Base-by-base conservation (phyloP, 345 rosid genomes). In the Arabis alpina region DNA sequence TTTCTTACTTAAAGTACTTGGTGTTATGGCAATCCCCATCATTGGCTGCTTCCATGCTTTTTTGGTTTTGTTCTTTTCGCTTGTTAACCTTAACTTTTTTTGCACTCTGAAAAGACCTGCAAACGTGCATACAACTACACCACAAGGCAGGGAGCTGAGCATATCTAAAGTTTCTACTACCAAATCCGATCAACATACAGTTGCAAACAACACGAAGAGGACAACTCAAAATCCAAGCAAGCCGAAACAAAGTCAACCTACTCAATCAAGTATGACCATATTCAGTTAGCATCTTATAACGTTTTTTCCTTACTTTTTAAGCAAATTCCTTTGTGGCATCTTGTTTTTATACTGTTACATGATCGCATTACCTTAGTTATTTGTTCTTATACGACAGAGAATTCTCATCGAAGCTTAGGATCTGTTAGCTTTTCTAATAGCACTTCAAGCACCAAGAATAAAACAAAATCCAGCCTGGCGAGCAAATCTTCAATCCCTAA, bases 101-200 rank as follows among this genome's bases (percentile, higher is more conserved):
- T 43, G 72, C 73, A 94, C 95, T 76, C 73, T 80, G 57, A 89
- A 83, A 84, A 84, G 82, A 76, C 84, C 87, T 64, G 84, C 83
- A 64, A 82, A 74, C 73, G 41, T 60, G 36, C 82, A 72, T 48
- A 62, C 75, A 3, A 66, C 79, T 37, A 84, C 71, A 53, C 72
- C 66, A 57, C 76, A 75, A 56, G 54, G 40, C 58, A 84, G 80
- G 78, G 93, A 80, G 74, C 42, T 72, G 55, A 83, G 77, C 75
- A 51, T 77, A 64, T 75, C 85, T 41, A 86, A 82, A 76, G 50
- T 45, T 68, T 76, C 77, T 48, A 79, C 64, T 64, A 56, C 80
- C 36, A 87, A 83, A 81, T 49, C 61, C 12, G 81, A 71, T 67
- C 72, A 81, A 53, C 25, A 27, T 30, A 62, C 67, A 49, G 70